Evolutionary conservation across 139 green algal genomes (phyloP), one percentile per base, ranked within the genome.

Genomic region (Coelastrella sp.): DNA sequence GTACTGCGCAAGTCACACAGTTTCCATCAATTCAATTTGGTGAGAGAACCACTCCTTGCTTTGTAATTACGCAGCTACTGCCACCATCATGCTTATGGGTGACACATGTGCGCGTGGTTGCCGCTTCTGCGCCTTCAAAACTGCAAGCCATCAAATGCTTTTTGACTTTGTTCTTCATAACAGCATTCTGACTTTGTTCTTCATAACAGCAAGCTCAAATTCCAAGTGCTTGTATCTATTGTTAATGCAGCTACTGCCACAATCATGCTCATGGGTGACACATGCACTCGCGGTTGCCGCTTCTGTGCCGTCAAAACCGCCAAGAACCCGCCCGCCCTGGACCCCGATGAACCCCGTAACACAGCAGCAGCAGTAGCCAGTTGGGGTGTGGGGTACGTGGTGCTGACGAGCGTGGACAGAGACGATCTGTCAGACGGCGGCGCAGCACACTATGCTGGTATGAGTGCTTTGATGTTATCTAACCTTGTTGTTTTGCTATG

Each of bases 371-470:
- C 97, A 2, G 94, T 99, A 2, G 96, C 97, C 2, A 93, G 90
- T 14, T 99, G 98, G 98, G 98, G 98, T 65, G 94, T 99, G 61
- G 98, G 98, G 10, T 99, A 99, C 88, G 94, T 99, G 7, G 97
- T 99, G 85, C 92, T 99, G 22, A 99, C 97, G 19, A 97, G 94
- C 0, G 96, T 98, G 32, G 96, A 98, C 85, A 56, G 87, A 0
- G 97, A 99, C 91, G 97, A 99, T 92, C 90, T 99, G 90, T 93
- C 96, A 4, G 97, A 99, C 90, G 97, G 97, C 4, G 97, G 97
- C 11, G 91, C 97, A 3, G 92, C 94, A 10, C 97, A 99, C 93
- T 98, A 98, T 96, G 96, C 96, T 91, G 64, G 22, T 57, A 22
- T 16, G 74, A 59, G 10, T 80, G 3, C 19, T 80, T 80, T 80